These are phyloP conservation scores for Dictyophora rubrovolvata DNA, from an alignment of 768 basidiomycete genomes.

Conservation along the genomic window DNA sequence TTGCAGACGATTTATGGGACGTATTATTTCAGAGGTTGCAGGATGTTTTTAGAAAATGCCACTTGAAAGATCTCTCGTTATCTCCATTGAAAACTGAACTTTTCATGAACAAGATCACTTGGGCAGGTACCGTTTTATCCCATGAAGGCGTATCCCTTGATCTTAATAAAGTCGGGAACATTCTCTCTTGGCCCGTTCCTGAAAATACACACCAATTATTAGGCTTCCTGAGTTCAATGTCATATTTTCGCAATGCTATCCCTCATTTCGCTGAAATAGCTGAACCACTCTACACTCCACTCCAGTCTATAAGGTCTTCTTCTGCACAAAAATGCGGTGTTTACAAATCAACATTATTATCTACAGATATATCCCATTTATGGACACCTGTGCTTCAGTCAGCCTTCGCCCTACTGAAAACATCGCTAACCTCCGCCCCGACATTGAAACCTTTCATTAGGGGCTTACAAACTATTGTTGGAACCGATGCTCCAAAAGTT, in stretches of 20 bases:
- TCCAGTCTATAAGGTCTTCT: neutral
- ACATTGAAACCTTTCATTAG: slow-evolving; percentile 22
- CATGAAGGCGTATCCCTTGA: slow-evolving; percentile 26
- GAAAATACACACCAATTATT: slow-evolving; percentile 19
- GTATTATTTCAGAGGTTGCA: slow-evolving; percentile 18
- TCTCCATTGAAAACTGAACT: slow-evolving; percentile 26
- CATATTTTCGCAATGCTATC: slow-evolving; percentile 26
- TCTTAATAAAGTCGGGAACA: slow-evolving; percentile 26
- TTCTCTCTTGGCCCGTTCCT: slow-evolving; percentile 25
- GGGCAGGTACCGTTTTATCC: slow-evolving; percentile 26
- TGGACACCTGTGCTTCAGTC: slow-evolving; percentile 13
- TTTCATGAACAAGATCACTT: slow-evolving; percentile 27
- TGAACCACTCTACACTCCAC: slow-evolving; percentile 23
- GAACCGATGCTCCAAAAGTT: slow-evolving; percentile 1
- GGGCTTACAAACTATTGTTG: slow-evolving; percentile 21
- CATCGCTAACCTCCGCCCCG: slow-evolving; percentile 22
- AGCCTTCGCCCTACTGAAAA: slow-evolving; percentile 24
- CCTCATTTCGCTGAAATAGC: slow-evolving; percentile 25
- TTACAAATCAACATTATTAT: slow-evolving; percentile 7
- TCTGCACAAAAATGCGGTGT: too few species aligned
- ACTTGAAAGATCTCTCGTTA: slow-evolving; percentile 29
- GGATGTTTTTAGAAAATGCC: slow-evolving; percentile 18
- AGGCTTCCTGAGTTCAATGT: slow-evolving; percentile 27
- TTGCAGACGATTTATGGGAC: slow-evolving; percentile 25
- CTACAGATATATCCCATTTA: slow-evolving; percentile 12